phyloP scores from a whole-genome alignment of 202 grass and related monocot species.

The Schoenoplectus tabernaemontani region DNA sequence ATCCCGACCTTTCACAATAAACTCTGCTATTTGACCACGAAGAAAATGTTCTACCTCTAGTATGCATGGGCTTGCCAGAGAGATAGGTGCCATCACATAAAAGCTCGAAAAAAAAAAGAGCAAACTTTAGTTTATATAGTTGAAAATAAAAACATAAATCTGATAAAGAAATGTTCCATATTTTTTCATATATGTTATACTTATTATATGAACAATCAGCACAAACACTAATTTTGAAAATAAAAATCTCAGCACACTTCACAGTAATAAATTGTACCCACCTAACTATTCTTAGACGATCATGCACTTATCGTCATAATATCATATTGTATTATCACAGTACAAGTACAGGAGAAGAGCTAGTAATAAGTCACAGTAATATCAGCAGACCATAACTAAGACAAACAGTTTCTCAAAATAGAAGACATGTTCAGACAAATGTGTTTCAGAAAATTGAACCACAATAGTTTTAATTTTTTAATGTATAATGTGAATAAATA shows the following conservation, averaged over 20 bases:
- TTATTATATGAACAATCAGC: not conserved
- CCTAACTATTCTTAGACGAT: no score
- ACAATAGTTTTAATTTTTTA: not conserved
- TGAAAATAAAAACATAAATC: constrained; percentile 10
- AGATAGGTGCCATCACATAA: constrained; percentile 60
- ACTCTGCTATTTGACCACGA: constrained; percentile 57
- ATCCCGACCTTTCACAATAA: constrained; percentile 66
- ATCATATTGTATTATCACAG: not conserved
- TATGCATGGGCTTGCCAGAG: constrained; percentile 69
- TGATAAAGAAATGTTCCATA: not conserved
- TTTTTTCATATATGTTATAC: not conserved
- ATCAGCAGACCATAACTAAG: not conserved
- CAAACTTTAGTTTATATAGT: constrained; percentile 15
- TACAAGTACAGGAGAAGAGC: not conserved
- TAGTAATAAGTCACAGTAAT: not conserved
- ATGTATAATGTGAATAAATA: not conserved
- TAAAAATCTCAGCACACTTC: not conserved
- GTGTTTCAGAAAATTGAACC: not conserved
- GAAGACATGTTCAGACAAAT: not conserved
- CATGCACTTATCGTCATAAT: not conserved
- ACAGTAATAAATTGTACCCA: not conserved
- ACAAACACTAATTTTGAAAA: not conserved
- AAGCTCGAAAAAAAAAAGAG: constrained; percentile 36
- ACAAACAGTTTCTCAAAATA: not conserved
- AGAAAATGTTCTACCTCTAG: constrained; percentile 39